Percentiles rank a stretch among this genome's conserved stretches.
Evolutionary conservation across 129 eudicot genomes (phyloP).

Genomic region (Ambrosia artemisiifolia): DNA sequence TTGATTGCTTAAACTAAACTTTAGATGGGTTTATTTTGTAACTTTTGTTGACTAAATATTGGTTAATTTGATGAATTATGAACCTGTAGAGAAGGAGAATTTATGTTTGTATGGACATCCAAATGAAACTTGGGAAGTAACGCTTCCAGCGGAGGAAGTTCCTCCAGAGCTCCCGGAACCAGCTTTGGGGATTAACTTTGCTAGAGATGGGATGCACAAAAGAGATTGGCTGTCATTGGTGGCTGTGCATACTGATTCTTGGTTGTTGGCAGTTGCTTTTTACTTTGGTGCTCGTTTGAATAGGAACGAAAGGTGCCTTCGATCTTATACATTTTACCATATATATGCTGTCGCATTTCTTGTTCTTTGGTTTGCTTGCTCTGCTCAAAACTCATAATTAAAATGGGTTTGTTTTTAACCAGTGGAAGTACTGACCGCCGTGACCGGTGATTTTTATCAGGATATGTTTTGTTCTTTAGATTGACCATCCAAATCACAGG

Average conservation of each 20-base stretch:
- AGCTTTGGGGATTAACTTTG: slow-evolving; percentile 66
- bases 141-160: slow-evolving; percentile 69
- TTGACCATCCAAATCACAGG: too few relatives aligned
- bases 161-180: slow-evolving; percentile 80
- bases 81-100: slow-evolving; percentile 53
- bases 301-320: slow-evolving; percentile 46
- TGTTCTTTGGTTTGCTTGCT: not conserved
- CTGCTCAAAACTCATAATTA: too few relatives aligned
- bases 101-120: slow-evolving; percentile 71
- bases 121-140: slow-evolving; percentile 68
- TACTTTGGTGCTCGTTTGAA: slow-evolving; percentile 67
- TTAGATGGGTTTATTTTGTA: not conserved
- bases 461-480: too few relatives aligned
- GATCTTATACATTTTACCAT: not conserved
- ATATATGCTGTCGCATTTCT: not conserved
- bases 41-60: not conserved
- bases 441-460: too few relatives aligned
- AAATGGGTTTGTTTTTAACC: too few relatives aligned
- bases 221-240: slow-evolving; percentile 67
- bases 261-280: slow-evolving; percentile 65
- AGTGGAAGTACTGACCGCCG: too few relatives aligned
- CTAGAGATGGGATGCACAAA: slow-evolving; percentile 66
- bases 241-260: slow-evolving; percentile 69
- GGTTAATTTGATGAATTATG: not conserved
- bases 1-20: not conserved